Base-by-base conservation (phyloP, 1,284 basidiomycete genomes). In the Agroathelia rolfsii region DNA sequence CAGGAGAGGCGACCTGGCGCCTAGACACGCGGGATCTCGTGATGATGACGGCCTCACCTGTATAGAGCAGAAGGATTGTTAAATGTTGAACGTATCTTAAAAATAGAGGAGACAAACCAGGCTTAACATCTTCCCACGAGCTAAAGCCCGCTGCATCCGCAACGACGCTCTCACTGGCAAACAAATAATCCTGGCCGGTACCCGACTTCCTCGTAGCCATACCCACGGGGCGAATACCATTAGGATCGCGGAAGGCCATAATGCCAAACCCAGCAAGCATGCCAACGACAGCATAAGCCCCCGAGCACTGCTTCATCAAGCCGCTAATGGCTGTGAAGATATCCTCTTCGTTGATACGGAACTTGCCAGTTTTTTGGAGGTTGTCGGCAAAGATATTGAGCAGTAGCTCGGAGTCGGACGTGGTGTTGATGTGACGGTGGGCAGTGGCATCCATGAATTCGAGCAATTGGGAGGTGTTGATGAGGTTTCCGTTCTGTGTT, bases 231-330 rank as follows among this genome's bases (percentile, higher is more conserved):
- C 94, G 75, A 45, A 99, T 97, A 36, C 94, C 94, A 55, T 97
- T 96, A n/a, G 94, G 95, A 57, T 99, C 95, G 41, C 95, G 74
- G 68, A 98, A 99, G 1, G 88, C 95, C 51, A 99, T 93, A 46
- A 98, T 84, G 5, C 95, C 95, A 57, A 98, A 98, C 24, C 95
- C 95, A 26, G 95, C 95, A 23, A 99, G 74, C 94, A 98, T 96
- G 16, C 87, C 92, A 13, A 93, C 83, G 53, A 94, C 97, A 1
- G 93, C 93, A 60, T 97, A 99, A 3, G 88, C 94, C 37, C 95
- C 95, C 49, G 74, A 82, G 52, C 79, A 83, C 45, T 90, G 78
- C 40, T 72, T 62, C 85, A 95, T 97, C 54, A 97, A 70, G 18
- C 81, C 82, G 16, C 83, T 72, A 39, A 97, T 80, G 25, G 95